Evolutionary conservation across 2,329 filamentous ascomycete genomes (phyloP).

Genomic region (Colletotrichum noveboracense): DNA sequence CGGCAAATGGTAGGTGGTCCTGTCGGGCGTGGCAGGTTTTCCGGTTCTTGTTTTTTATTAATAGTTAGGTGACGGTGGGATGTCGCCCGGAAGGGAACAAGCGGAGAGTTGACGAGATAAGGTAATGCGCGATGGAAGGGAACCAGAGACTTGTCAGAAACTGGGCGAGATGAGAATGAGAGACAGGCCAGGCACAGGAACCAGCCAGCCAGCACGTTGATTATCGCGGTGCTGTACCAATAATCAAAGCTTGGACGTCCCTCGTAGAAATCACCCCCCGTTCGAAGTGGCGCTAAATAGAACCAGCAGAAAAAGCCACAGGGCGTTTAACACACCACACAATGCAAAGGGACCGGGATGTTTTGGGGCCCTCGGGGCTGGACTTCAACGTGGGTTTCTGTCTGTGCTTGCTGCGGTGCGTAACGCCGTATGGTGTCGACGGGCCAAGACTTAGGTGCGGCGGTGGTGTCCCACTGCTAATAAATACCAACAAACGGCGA

Average conservation of each 20-base stretch:
- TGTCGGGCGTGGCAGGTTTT: neutral
- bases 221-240: neutral
- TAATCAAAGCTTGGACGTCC: conserved; percentile 12
- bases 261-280: conserved; percentile 5
- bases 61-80: neutral
- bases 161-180: neutral
- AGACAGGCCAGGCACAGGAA: neutral
- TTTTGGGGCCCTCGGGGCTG: neutral
- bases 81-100: neutral
- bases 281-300: conserved; percentile 3
- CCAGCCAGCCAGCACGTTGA: neutral
- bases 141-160: neutral
- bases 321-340: conserved; percentile 1
- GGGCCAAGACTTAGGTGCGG: neutral
- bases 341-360: neutral
- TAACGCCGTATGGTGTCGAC: neutral
- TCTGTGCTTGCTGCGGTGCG: neutral
- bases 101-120: conserved; percentile 3
- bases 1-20: neutral
- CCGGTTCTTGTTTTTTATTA: conserved; percentile 1
- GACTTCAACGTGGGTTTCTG: neutral
- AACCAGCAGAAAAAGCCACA: conserved; percentile 7
- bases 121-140: conserved; percentile 1
- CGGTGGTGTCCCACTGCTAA: conserved; percentile 9
- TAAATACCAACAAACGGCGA: conserved; percentile 2